Base-by-base conservation (phyloP, 2,329 filamentous ascomycete species). In the Fusarium chlamydosporum region DNA sequence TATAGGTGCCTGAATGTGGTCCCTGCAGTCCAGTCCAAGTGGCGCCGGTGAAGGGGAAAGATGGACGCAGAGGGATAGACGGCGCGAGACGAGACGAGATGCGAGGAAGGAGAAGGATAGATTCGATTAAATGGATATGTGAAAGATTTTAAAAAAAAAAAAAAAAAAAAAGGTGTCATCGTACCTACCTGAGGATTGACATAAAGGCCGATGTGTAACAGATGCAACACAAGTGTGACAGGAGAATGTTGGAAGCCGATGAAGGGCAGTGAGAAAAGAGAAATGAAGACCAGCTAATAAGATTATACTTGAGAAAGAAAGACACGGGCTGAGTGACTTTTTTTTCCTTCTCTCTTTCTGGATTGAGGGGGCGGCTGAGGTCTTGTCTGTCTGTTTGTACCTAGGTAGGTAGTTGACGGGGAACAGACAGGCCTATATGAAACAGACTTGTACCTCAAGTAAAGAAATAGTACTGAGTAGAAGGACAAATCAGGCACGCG, bases 361-460 rank as follows among this genome's bases (percentile, higher is more conserved):
- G 47, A 40, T 40, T 38, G 47, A 40, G 34, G 47, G 34, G 47
- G 23, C 23, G 29, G 47, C 34, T 51, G 47, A 50, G 47, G 26
- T 12, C 29, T 45, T n/a, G n/a, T 31, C 42, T 45, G 26, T 31
- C 18, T 31, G 27, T n/a, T n/a, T n/a, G n/a, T n/a, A n/a, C n/a
- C n/a, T n/a, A n/a, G n/a, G n/a, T 46, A 62, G 66, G 69, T 67
- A 67, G n/a, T n/a, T n/a, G n/a, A 67, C 61, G 42, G 59, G 58
- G 56, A 63, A 67, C 56, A 61, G 34, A 16, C 56, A 61, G 34
- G 12, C 47, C 33, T 12, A 56, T 43, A 56, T 56, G 60, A 68
- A 52, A 65, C 65, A 47, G 59, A 27, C 50, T 51, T 47, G 34
- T 29, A 45, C 51, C 46, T 45, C 52, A 35, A 64, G 43, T 50